These are phyloP conservation scores for Starmerella vaccinii DNA, from an alignment of 805 yeast species.

Conservation along the genomic window DNA sequence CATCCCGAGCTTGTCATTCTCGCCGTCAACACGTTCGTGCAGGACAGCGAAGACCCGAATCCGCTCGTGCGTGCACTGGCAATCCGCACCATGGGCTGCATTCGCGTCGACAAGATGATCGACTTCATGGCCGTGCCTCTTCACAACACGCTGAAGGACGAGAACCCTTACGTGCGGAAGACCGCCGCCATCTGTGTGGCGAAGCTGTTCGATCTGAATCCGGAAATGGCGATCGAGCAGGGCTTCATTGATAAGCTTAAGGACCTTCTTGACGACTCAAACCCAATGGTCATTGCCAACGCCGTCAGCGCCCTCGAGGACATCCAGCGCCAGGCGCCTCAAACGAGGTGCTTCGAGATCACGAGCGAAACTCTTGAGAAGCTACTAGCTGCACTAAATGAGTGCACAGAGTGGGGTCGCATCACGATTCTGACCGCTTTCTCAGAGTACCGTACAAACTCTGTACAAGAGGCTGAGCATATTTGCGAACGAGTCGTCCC, in stretches of 20 bases:
- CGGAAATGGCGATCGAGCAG: slow-evolving; percentile 70
- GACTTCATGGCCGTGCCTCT: slow-evolving; percentile 90
- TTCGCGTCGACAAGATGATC: slow-evolving; percentile 87
- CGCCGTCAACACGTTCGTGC: slow-evolving; percentile 94
- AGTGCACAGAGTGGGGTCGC: slow-evolving; percentile 99
- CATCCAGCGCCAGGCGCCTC: slow-evolving; percentile 58
- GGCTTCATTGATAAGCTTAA: slow-evolving; percentile 69
- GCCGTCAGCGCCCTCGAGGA: slow-evolving; percentile 79
- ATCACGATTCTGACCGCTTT: slow-evolving; percentile 77
- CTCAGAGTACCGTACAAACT: slow-evolving; percentile 53
- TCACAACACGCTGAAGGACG: slow-evolving; percentile 74
- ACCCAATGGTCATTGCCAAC: slow-evolving; percentile 96
- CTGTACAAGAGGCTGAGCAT: slow-evolving; percentile 60
- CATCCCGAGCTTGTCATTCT: slow-evolving; percentile 92
- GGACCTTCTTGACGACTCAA: slow-evolving; percentile 65
- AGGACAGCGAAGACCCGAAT: slow-evolving; percentile 90
- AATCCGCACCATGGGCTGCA: slow-evolving; percentile 97
- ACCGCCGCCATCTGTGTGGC: slow-evolving; percentile 98
- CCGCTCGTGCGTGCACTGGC: slow-evolving; percentile 94
- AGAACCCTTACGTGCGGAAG: slow-evolving; percentile 93
- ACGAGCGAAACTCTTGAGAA: slow-evolving; percentile 38
- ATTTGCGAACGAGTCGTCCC: slow-evolving; percentile 86
- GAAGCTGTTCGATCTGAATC: slow-evolving; percentile 76
- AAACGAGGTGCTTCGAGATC: slow-evolving; percentile 39
- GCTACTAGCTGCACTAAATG: slow-evolving; percentile 76